Evolutionary conservation across 2,329 filamentous ascomycete species (phyloP), one percentile per base, ranked within the genome.

Genomic region (Pseudogymnoascus sp.): DNA sequence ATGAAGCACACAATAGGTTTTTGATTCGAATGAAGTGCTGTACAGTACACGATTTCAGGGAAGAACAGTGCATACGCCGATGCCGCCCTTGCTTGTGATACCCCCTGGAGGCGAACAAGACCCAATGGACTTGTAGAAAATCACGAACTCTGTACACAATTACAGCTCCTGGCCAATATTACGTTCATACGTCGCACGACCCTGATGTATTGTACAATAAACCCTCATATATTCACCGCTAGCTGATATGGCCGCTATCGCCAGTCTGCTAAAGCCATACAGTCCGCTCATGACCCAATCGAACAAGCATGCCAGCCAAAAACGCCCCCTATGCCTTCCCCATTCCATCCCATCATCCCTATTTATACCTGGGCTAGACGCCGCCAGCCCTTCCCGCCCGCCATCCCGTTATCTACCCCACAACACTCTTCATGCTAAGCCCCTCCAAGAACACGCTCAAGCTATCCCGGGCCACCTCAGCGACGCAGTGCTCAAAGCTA

Each of bases 401-500:
- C 13, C 15, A 17, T 54, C 47, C 47, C 47, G 47, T 1, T 29
- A 33, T 54, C 29, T 71, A 87, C 44, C 84, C 84, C 61, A 87
- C 88, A 15, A 97, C 92, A 62, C 86, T 86, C 81, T 95, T 96
- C 82, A 92, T 87, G 75, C 92, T 97, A 71, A 99, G 74, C 61
- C 88, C 87, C 77, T 99, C 94, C 66, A 99, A 78, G 73, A 99
- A 99, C 0, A 88, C 90, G 13, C 86, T 85, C 29, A 99, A 77
- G 74, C 97, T 94, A 72, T 97, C 94, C 78, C 96, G 97, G 75
- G 87, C 87, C n/a, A 99, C 93, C 73, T 99, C 94, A 54, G 97
- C 92, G 6, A 97, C 94, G 70, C 91, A 96, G 73, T 96, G 90
- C 75, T 99, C 94, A 70, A 99, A 99, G 73, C 90, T 95, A 75